Base-by-base conservation (phyloP, 768 basidiomycete species). In the Lentinus brumalis region DNA sequence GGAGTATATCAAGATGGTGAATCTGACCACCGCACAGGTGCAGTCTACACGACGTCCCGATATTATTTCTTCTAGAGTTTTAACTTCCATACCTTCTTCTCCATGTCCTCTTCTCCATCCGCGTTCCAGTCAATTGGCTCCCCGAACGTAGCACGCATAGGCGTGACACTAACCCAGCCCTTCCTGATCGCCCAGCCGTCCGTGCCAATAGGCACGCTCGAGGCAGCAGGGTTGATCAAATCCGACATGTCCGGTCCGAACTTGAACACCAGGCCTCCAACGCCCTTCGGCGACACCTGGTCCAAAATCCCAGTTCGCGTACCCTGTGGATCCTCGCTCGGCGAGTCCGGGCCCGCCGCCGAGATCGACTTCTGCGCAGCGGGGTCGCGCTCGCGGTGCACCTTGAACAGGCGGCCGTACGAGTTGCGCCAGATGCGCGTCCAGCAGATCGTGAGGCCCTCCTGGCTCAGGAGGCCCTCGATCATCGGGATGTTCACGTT, bases 401-500 rank as follows among this genome's bases (percentile, higher is more conserved):
- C 73, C 70, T 86, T 86, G 82, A 96, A 96, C 56, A 95, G 79
- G 56, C 86, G 79, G 4, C 90, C 89, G 69, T 96, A 96, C 10
- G 86, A 83, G 70, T 90, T 96, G 50, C 90, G 83, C 92, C 91
- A 94, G 75, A 95, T 84, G 30, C 73, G 79, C 11, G 95, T 92
- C 91, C 93, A 95, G 66, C 79, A 82, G 56, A 92, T 81, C 64
- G 83, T 83, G 56, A 94, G 73, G 8, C 86, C 86, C 53, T 81
- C 80, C 35, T 83, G 80, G 42, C 79, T 74, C 49, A 90, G 74
- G 31, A 91, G 81, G 30, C 77, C 81, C 55, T 86, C 82, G 52
- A 94, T 81, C 71, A 97, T 79, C 26, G 95, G 94, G 49, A 98
- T 84, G 74, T 98, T 98, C 67, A 98, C 76, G 69, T 79, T 93